Base-by-base conservation (phyloP, 225 moss, liverwort and hornwort genomes). In the Pleurozium schreberi region DNA sequence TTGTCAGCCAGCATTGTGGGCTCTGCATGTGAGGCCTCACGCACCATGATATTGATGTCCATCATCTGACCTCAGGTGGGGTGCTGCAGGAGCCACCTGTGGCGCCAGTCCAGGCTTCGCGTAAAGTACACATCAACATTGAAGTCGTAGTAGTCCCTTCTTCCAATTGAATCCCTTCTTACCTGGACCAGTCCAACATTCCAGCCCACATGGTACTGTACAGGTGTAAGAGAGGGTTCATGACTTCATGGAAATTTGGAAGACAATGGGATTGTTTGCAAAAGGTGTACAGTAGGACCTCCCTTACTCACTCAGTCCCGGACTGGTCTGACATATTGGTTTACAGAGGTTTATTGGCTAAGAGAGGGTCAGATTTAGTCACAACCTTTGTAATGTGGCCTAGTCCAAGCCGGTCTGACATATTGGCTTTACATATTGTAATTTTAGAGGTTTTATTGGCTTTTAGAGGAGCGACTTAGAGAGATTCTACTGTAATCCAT, bases 1-100 rank as follows among this genome's bases (percentile, higher is more conserved):
- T 28, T 57, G 78, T 84, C 75, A 67, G 63, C 63, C 7, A 31
- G 67, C 38, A 23, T 34, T 36, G 67, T 28, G 17, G 45, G 55
- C 45, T 57, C 64, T 36, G 38, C 53, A 76, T 22, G 64, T 27
- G 76, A 84, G 34, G 18, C 53, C 68, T 68, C 68, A 76, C 36
- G 45, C 49, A 38, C 25, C 61, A 47, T 28, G 75, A 52, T 75
- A 14, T 75, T 62, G 62, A 85, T 50, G 34, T 49, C 61, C 53
- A 61, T 16, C 40, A 15, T 36, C 74, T 89, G 82, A 50, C 75
- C 36, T 81, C 69, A 80, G 57, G 87, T 63, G 81, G 50, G 89
- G 80, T 70, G 90, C 92, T 45, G 92, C 92, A 89, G 91, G 93
- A 33, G 89, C 85, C 63, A 31, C 63, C 36, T 64, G 64, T 11